Conservation (phyloP, 345 rosid genomes). For the Syzygium aromaticum region DNA sequence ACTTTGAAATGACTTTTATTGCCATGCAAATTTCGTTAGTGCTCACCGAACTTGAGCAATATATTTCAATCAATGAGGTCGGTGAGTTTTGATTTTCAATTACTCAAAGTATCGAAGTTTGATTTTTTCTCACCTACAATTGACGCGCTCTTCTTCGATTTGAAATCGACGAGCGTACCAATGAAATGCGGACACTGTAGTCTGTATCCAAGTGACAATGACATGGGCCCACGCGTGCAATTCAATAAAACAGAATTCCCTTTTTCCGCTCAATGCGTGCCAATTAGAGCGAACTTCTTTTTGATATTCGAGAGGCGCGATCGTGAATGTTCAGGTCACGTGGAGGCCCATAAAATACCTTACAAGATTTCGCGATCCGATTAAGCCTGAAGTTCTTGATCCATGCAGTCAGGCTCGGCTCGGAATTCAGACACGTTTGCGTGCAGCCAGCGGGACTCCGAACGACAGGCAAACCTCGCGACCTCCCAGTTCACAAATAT, state of each 20-base stretch:
- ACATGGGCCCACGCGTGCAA: neutral
- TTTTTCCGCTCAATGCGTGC: no score
- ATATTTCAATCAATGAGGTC: accelerated
- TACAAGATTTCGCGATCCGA: no score
- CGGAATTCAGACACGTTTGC: no score
- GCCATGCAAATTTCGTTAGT: neutral
- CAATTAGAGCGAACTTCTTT: no score
- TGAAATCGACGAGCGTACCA: neutral
- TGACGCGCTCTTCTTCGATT: neutral
- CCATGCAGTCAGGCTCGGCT: no score
- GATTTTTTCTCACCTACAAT: neutral
- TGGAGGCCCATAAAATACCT: no score
- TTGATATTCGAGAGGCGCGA: no score
- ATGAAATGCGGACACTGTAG: neutral
- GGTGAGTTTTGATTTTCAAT: neutral
- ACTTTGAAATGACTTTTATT: neutral
- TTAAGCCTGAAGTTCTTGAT: no score
- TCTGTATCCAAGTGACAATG: neutral
- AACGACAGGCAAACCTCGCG: no score
- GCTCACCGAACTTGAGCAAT: neutral
- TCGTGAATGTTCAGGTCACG: no score
- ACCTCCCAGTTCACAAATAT: no score
- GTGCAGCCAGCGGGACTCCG: no score
- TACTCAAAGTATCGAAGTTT: neutral
- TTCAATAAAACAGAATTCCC: neutral